Evolutionary conservation across 2,329 filamentous ascomycete genomes (phyloP).

Genomic region (Calonectria honghensis): DNA sequence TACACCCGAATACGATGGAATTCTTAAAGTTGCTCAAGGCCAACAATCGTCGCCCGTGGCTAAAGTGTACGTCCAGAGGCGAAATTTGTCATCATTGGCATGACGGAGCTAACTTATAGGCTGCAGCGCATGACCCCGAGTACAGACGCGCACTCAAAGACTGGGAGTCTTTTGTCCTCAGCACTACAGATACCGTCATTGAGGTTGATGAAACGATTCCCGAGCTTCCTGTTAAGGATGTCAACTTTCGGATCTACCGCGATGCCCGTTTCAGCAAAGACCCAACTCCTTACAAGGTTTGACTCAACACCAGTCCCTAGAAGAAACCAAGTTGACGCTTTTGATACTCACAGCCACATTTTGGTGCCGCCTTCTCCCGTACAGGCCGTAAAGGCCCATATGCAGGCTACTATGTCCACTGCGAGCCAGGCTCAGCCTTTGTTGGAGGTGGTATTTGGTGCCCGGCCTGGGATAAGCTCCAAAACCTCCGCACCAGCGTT

Average conservation of each 20-base stretch:
- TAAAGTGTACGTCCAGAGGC: slow-evolving; percentile 68
- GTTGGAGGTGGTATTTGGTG: slow-evolving; percentile 90
- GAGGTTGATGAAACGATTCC: slow-evolving; percentile 88
- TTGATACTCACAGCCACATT: slow-evolving; percentile 77
- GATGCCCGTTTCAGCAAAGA: slow-evolving; percentile 91
- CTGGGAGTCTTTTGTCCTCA: slow-evolving; percentile 86
- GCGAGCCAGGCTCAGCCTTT: slow-evolving; percentile 82
- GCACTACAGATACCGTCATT: slow-evolving; percentile 81
- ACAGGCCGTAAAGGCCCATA: slow-evolving; percentile 92
- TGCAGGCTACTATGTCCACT: slow-evolving; percentile 91
- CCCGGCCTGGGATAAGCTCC: slow-evolving; percentile 81
- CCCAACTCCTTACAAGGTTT: slow-evolving; percentile 90
- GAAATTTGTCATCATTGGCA: not conserved
- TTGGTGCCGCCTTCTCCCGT: slow-evolving; percentile 89
- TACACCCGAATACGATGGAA: slow-evolving; percentile 75
- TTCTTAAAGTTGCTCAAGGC: slow-evolving; percentile 76
- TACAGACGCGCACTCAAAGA: slow-evolving; percentile 87
- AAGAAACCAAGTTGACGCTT: slow-evolving; percentile 49
- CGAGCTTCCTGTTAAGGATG: slow-evolving; percentile 88
- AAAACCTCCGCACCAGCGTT: slow-evolving; percentile 83
- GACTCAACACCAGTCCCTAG: not conserved
- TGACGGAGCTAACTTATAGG: slow-evolving; percentile 6
- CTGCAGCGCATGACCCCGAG: slow-evolving; percentile 83
- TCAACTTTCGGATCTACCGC: slow-evolving; percentile 91
- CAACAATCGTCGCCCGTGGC: slow-evolving; percentile 76